Conservation (phyloP, 2,329 filamentous ascomycete genomes). For the Penicillium sp. region DNA sequence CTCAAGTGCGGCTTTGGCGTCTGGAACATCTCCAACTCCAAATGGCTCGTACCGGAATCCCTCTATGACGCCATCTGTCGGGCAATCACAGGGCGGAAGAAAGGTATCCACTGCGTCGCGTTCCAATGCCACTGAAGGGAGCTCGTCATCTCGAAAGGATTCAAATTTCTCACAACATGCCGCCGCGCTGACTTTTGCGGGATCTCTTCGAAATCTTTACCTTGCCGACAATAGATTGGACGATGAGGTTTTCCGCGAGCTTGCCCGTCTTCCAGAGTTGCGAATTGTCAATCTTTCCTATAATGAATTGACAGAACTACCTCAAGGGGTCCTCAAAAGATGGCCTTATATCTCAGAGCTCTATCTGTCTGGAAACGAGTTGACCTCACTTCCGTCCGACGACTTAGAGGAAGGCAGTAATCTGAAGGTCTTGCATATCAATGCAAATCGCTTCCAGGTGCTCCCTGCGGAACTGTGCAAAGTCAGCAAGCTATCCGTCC, state of each 20-base stretch:
- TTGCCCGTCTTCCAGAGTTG: conserved; percentile 79
- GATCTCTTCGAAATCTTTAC: conserved; percentile 80
- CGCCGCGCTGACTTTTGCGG: conserved; percentile 82
- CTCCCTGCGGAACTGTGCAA: conserved; percentile 93
- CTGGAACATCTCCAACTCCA: conserved; percentile 76
- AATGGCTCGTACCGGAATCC: conserved; percentile 69
- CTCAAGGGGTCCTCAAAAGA: conserved; percentile 81
- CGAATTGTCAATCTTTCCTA: conserved; percentile 92
- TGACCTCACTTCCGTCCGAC: conserved; percentile 88
- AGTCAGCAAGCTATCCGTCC: conserved; percentile 84
- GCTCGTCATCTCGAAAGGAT: conserved; percentile 74
- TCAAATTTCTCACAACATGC: conserved; percentile 81
- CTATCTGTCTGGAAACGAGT: conserved; percentile 92
- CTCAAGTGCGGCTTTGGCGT: conserved; percentile 74
- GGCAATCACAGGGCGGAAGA: conserved; percentile 72
- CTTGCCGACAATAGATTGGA: conserved; percentile 92
- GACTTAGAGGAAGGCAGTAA: conserved; percentile 89
- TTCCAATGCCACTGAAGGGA: conserved; percentile 58
- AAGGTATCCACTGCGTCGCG: conserved; percentile 84
- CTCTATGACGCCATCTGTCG: conserved; percentile 76
- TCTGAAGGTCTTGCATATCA: conserved; percentile 89
- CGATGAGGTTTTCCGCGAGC: conserved; percentile 92
- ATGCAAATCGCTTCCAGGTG: conserved; percentile 97
- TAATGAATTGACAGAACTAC: conserved; percentile 91
- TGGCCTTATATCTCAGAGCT: conserved; percentile 91